Base-by-base conservation (phyloP, 768 basidiomycete species). In the Russula griseocarnosa region DNA sequence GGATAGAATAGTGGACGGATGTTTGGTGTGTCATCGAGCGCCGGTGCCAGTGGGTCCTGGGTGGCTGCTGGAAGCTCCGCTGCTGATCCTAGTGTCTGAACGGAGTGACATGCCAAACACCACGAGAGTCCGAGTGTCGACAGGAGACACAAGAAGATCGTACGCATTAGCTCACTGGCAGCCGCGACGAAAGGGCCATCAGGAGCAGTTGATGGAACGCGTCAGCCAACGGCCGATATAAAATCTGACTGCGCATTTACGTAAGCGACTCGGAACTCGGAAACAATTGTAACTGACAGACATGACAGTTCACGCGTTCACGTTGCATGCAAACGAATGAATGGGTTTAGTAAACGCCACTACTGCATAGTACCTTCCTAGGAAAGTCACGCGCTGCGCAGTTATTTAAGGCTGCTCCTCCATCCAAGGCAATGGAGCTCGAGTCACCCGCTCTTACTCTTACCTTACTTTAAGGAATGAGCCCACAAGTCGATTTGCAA, bases 401-500 rank as follows among this genome's bases (percentile, higher is more conserved):
- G 32, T 9, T 32, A 32, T 32, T 32, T 32, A 3, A 32, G 32
- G 32, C 32, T 8, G 38, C 38, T 38, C 13, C 14, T 38, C 14
- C 2, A n/a, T 38, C 14, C 2, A n/a, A 58, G 14, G 7, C 42
- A 44, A 47, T 38, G 13, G 38, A 32, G 2, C 32, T 32, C n/a
- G n/a, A n/a, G n/a, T n/a, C 32, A 32, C 32, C 32, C 32, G 9
- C 32, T 32, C 32, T 30, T 30, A 30, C 30, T 32, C 32, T 32
- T 9, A 32, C 32, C 32, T 32, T 9, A 32, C 32, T 32, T 32
- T 8, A 38, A 38, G 32, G 3, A 53, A 70, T 71, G 71, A 54
- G 62, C 22, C 81, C 78, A n/a, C 71, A 73, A 0, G 79, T 80
- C 2, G 85, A 87, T 68, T 71, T 88, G 3, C 76, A 83, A 65